Conservation (phyloP, 306 rosid genomes). For the Medicago truncatula region MtrunA17r5.0-ANR NC_053047.1:31295501-31296000, state of each 20-base stretch:
- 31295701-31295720: constrained; percentile 50
- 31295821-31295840: constrained; percentile 53
- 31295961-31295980: constrained; percentile 52
- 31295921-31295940: constrained; percentile 57
- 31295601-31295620: constrained; percentile 41
- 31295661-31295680: constrained; percentile 60
- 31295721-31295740: constrained; percentile 40
- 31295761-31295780: constrained; percentile 46
- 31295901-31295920: constrained; percentile 64
- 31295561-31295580: constrained; percentile 49
- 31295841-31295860: constrained; percentile 60
- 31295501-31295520: constrained; percentile 60
- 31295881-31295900: constrained; percentile 67
- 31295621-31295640: constrained; percentile 57
- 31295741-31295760: constrained; percentile 46
- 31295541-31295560: constrained; percentile 60
- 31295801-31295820: constrained; percentile 66
- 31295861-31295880: constrained; percentile 59
- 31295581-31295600: constrained; percentile 52
- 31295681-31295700: constrained; percentile 65
- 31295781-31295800: constrained; percentile 61
- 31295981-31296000: constrained; percentile 76
- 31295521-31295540: constrained; percentile 54
- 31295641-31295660: constrained; percentile 63
- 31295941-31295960: constrained; percentile 55